phyloP scores from a whole-genome alignment of 306 rosid genomes.

The Pyrus betulifolia region DNA sequence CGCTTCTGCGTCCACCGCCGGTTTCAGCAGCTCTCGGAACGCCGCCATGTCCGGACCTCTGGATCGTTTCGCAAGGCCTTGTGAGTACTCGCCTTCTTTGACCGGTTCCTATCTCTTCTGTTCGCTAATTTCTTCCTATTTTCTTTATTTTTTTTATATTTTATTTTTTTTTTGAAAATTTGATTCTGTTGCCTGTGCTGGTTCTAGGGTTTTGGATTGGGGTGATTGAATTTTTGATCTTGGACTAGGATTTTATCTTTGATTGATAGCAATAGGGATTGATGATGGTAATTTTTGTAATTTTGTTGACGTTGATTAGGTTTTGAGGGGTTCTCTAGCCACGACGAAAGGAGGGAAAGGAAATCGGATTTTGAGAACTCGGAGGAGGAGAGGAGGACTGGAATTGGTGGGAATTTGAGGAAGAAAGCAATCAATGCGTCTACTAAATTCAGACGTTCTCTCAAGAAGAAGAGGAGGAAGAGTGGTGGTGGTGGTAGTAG shows the following conservation, averaged over 20 bases:
- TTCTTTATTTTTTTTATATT: not conserved
- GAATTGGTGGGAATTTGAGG: constrained; percentile 61
- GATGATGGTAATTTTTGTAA: not conserved
- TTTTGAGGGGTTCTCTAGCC: constrained; percentile 64
- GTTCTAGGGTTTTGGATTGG: constrained; percentile 1
- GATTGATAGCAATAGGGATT: not conserved
- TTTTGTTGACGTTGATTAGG: constrained; percentile 29
- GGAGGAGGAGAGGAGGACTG: constrained; percentile 66
- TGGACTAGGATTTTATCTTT: not conserved
- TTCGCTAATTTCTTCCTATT: not conserved
- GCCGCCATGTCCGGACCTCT: constrained; percentile 70
- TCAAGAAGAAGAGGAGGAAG: constrained; percentile 52
- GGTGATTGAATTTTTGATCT: not conserved
- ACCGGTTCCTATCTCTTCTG: not conserved
- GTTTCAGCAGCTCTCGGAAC: not conserved
- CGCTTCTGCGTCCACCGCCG: not conserved
- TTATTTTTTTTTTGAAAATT: not conserved
- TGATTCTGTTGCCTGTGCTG: not conserved
- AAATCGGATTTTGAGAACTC: constrained; percentile 71
- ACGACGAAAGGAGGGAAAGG: constrained; percentile 63
- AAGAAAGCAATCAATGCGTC: constrained; percentile 85
- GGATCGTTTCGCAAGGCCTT: constrained; percentile 80
- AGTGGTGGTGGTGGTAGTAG: constrained; percentile 43
- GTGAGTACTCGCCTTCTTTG: constrained; percentile 36
- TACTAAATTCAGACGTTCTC: constrained; percentile 73